Conservation (phyloP, 495 filamentous ascomycete genomes). For the Penicillium robsamsonii region DNA sequence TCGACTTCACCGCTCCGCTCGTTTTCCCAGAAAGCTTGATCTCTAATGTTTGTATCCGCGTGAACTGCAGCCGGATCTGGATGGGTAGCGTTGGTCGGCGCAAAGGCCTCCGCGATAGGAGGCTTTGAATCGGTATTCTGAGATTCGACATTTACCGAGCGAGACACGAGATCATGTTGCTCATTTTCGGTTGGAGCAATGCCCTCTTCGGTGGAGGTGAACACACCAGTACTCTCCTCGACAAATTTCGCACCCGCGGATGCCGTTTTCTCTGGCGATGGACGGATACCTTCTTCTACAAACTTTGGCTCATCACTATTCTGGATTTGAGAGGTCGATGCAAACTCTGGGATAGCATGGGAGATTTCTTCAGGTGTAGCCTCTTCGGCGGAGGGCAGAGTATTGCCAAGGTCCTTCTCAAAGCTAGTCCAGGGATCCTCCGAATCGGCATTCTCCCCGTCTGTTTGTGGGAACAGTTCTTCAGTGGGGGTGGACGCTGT, state of each 20-base stretch:
- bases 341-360: neutral
- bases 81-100: neutral
- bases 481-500: neutral
- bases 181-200: neutral
- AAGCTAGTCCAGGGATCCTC: conserved; percentile 4
- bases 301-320: neutral
- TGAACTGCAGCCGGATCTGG: conserved; percentile 3
- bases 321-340: neutral
- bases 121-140: neutral
- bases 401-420: neutral
- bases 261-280: neutral
- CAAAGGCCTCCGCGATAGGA: neutral
- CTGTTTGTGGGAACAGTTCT: neutral
- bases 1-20: conserved; percentile 32
- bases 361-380: neutral
- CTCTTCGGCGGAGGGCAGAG: neutral
- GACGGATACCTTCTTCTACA: neutral
- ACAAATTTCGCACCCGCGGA: neutral
- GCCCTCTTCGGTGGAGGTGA: neutral
- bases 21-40: conserved; percentile 33
- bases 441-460: neutral
- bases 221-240: neutral
- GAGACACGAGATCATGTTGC: neutral
- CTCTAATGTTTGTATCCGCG: conserved; percentile 17
- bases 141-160: neutral